These are phyloP conservation scores for Gossypium mustelinum DNA, from an alignment of 345 rosid species.

Conservation along the genomic window DNA sequence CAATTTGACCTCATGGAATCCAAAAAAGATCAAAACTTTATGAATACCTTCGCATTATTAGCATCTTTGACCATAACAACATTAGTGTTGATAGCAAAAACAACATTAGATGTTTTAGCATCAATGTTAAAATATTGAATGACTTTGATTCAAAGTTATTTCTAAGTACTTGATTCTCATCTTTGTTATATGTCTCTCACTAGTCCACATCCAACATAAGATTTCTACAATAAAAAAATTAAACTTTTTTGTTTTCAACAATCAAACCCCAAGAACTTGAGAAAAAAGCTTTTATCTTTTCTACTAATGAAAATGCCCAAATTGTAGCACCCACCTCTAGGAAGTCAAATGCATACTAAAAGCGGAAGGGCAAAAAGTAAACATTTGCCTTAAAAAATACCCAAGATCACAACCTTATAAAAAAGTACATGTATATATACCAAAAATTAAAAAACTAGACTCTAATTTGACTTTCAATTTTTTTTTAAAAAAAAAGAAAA, in stretches of 20 bases:
- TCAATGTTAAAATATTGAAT: constrained; percentile 88
- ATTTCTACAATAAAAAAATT: constrained; percentile 49
- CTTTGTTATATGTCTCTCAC: constrained; percentile 92
- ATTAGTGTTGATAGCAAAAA: constrained; percentile 77
- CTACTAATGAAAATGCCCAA: constrained; percentile 77
- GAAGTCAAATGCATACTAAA: constrained; percentile 92
- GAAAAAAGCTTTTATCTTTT: not conserved
- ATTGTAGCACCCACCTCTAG: constrained; percentile 96
- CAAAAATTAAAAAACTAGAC: too few species aligned
- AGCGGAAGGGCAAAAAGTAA: not conserved
- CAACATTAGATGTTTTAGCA: constrained; percentile 64
- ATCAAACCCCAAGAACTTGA: not conserved
- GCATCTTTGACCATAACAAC: constrained; percentile 96
- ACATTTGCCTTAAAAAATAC: too few species aligned
- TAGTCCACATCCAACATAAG: constrained; percentile 99
- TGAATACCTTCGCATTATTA: constrained; percentile 80
- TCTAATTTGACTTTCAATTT: too few species aligned
- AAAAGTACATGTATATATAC: too few species aligned
- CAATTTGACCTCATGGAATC: constrained; percentile 2
- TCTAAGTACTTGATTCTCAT: constrained; percentile 96
- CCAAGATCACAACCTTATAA: too few species aligned
- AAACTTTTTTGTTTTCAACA: constrained; percentile 4
- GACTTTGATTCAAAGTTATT: constrained; percentile 88
- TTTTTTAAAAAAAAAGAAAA: too few species aligned
- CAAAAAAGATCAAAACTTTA: not conserved